Evolutionary conservation across 139 green algal genomes (phyloP).

Genomic region (Micractinium conductrix): DNA sequence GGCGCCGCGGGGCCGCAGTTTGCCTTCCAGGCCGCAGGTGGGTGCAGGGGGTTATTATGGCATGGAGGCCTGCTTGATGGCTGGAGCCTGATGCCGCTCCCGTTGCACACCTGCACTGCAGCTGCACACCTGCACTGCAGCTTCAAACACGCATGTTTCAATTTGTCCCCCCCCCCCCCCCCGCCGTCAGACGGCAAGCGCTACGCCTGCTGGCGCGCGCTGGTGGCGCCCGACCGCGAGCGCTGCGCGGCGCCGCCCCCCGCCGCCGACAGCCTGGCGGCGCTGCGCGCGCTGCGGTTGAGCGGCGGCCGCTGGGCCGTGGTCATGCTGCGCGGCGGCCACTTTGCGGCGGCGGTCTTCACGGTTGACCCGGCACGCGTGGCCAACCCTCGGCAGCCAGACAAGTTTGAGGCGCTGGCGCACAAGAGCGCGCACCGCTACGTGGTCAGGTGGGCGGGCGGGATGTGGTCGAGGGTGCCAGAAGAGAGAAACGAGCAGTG

Average conservation of each 20-base stretch:
- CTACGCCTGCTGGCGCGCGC: conserved; percentile 73
- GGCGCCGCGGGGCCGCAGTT: conserved; percentile 18
- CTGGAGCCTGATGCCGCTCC: too few species aligned
- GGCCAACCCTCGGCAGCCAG: conserved; percentile 25
- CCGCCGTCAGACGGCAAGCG: conserved; percentile 49
- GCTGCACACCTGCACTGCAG: too few species aligned
- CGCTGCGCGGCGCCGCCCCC: background rate
- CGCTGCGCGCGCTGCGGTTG: conserved; percentile 52
- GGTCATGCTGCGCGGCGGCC: conserved; percentile 63
- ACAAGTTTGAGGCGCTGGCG: conserved; percentile 33
- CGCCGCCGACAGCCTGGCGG: conserved; percentile 21
- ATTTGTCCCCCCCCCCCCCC: too few species aligned
- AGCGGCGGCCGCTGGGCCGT: conserved; percentile 46
- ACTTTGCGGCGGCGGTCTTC: conserved; percentile 68
- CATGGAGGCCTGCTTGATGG: too few species aligned
- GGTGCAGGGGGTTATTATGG: background rate
- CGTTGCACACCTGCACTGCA: too few species aligned
- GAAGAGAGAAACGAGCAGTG: too few species aligned
- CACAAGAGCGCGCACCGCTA: conserved; percentile 92
- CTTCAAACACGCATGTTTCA: too few species aligned
- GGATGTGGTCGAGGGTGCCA: too few species aligned
- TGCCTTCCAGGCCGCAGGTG: conserved; percentile 6
- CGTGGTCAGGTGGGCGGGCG: conserved; percentile 83
- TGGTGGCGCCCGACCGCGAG: conserved; percentile 66
- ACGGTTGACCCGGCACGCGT: conserved; percentile 10